phyloP scores from a whole-genome alignment of 2,329 filamentous ascomycete species.

The Arthrobotrys entomopaga region DNA sequence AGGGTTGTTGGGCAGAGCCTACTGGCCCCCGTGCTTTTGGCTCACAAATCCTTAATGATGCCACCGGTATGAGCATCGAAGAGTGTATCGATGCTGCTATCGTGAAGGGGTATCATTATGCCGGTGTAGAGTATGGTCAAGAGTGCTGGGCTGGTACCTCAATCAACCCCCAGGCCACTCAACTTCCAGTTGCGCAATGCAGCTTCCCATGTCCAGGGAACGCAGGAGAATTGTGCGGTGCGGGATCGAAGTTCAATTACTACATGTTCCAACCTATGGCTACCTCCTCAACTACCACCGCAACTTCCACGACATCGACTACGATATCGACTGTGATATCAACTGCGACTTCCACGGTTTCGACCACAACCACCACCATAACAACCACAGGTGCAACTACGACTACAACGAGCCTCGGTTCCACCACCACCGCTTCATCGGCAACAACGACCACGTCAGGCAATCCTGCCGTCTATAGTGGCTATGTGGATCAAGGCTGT shows the following conservation, averaged over 20 bases:
- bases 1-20: slow-evolving; percentile 17
- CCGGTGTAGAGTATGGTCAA: slow-evolving; percentile 60
- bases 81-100: slow-evolving; percentile 48
- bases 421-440: slow-evolving; percentile 47
- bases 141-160: slow-evolving; percentile 58
- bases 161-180: slow-evolving; percentile 46
- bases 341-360: slow-evolving; percentile 38
- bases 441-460: slow-evolving; percentile 3
- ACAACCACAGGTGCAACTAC: slow-evolving; percentile 25
- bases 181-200: slow-evolving; percentile 46
- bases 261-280: background rate
- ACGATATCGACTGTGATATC: background rate
- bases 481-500: slow-evolving; percentile 20
- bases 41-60: slow-evolving; percentile 21
- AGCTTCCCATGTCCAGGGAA: slow-evolving; percentile 62
- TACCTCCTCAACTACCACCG: background rate
- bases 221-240: slow-evolving; percentile 62
- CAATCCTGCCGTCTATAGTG: slow-evolving; percentile 16
- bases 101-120: slow-evolving; percentile 57
- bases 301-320: background rate
- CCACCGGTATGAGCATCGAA: slow-evolving; percentile 42
- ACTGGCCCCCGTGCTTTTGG: background rate
- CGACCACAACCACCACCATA: slow-evolving; percentile 54
- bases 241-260: background rate
- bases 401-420: background rate